Evolutionary conservation across 305 asterid species (phyloP).

Genomic region (Plantago lanceolata): DNA sequence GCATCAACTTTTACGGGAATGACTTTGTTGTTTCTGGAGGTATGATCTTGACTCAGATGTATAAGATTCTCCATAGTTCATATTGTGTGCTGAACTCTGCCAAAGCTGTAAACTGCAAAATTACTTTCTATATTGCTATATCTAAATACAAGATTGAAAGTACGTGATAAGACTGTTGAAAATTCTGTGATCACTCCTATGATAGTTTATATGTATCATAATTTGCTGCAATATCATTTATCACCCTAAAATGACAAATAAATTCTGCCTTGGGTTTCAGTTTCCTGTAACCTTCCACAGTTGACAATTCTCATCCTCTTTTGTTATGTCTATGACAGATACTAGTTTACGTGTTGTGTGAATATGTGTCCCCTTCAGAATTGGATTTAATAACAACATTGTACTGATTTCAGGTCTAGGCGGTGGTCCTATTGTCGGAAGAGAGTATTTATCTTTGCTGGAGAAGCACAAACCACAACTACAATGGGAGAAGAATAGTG

Average conservation of each 20-base stretch:
- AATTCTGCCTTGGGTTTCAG: background rate
- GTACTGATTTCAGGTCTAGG: slow-evolving; percentile 57
- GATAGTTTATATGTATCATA: background rate
- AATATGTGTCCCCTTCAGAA: background rate
- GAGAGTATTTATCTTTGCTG: slow-evolving; percentile 69
- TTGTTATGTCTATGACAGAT: background rate
- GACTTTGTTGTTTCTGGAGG: slow-evolving; percentile 82
- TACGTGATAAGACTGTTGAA: background rate
- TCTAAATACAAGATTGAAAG: too few relatives aligned
- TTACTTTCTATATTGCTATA: too few relatives aligned
- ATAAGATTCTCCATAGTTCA: background rate
- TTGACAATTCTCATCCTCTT: too few relatives aligned
- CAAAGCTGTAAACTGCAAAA: background rate
- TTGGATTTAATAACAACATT: background rate
- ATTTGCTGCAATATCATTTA: too few relatives aligned
- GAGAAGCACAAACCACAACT: slow-evolving; percentile 71
- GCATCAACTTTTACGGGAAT: slow-evolving; percentile 87
- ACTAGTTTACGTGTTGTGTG: background rate
- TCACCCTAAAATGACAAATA: too few relatives aligned
- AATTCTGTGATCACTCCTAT: background rate
- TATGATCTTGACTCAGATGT: slow-evolving; percentile 26
- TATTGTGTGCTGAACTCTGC: background rate
- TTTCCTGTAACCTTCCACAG: background rate
- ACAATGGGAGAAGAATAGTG: slow-evolving; percentile 86
- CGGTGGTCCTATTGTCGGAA: slow-evolving; percentile 77